phyloP scores from a whole-genome alignment of 1,139 yeast genomes.

The Kazachstania sp. region DNA sequence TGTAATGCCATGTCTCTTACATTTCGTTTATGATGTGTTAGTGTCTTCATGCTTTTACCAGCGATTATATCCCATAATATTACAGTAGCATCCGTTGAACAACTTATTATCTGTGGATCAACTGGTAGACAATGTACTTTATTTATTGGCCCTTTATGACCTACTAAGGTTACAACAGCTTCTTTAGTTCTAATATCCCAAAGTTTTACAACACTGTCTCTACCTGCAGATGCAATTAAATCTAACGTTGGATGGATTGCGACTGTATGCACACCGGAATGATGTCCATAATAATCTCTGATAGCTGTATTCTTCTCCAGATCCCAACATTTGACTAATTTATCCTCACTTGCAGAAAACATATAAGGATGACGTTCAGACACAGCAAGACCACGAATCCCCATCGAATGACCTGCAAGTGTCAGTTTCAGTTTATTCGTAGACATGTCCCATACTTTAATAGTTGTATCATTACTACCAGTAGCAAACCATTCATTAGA shows the following conservation, averaged over 20 bases:
- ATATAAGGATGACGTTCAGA: constrained; percentile 76
- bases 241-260: constrained; percentile 84
- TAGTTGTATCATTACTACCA: constrained; percentile 81
- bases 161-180: constrained; percentile 69
- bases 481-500: constrained; percentile 87
- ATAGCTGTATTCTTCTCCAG: constrained; percentile 75
- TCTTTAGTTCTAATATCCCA: constrained; percentile 89
- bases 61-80: constrained; percentile 77
- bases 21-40: constrained; percentile 81
- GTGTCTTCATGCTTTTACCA: constrained; percentile 48
- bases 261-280: constrained; percentile 78
- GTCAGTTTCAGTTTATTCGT: constrained; percentile 62
- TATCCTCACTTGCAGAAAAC: constrained; percentile 91
- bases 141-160: constrained; percentile 72
- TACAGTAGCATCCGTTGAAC: constrained; percentile 79
- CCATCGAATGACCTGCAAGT: constrained; percentile 85
- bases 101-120: constrained; percentile 80
- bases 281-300: constrained; percentile 88
- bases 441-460: constrained; percentile 88
- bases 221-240: constrained; percentile 78
- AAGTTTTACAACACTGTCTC: constrained; percentile 77
- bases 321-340: constrained; percentile 92
- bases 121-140: constrained; percentile 56
- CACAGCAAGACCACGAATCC: constrained; percentile 67
- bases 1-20: constrained; percentile 67